Conservation (phyloP, 768 basidiomycete species). For the Pisolithus albus region DNA sequence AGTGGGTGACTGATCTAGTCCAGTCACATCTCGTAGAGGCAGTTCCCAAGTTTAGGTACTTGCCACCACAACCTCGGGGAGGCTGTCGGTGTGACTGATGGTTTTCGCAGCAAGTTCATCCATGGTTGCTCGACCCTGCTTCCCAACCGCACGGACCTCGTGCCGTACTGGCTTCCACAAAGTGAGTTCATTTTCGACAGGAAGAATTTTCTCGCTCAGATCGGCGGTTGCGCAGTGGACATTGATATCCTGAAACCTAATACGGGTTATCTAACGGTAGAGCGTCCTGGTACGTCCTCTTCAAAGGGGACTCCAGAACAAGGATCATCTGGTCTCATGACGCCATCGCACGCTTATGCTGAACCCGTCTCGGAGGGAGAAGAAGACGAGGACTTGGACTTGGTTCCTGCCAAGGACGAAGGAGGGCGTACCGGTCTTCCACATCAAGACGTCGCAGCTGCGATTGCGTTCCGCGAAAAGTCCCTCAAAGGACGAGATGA, state of each 20-base stretch:
- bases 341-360: slow-evolving; percentile 48
- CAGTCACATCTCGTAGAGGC: slow-evolving; percentile 94
- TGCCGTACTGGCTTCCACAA: slow-evolving; percentile 98
- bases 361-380: slow-evolving; percentile 97
- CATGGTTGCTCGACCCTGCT: slow-evolving; percentile 93
- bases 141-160: slow-evolving; percentile 87
- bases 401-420: slow-evolving; percentile 73
- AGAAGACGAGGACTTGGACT: slow-evolving; percentile 69
- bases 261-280: slow-evolving; percentile 68
- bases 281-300: slow-evolving; percentile 53
- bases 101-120: slow-evolving; percentile 70
- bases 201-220: not conserved
- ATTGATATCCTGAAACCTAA: slow-evolving; percentile 92
- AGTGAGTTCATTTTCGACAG: slow-evolving; percentile 41
- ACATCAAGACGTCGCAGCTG: slow-evolving; percentile 69
- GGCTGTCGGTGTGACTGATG: not conserved
- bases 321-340: slow-evolving; percentile 37
- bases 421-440: slow-evolving; percentile 72
- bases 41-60: slow-evolving; percentile 91
- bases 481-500: slow-evolving; percentile 50
- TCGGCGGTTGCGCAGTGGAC: slow-evolving; percentile 56
- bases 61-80: slow-evolving; percentile 7
- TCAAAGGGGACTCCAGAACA: slow-evolving; percentile 43
- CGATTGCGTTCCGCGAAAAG: slow-evolving; percentile 79
- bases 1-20: slow-evolving; percentile 96